Percentiles rank a stretch among this genome's conserved stretches.
These are phyloP conservation scores for Amphichorda felina DNA, from an alignment of 2,329 filamentous ascomycete species.

Conservation along the genomic window DNA sequence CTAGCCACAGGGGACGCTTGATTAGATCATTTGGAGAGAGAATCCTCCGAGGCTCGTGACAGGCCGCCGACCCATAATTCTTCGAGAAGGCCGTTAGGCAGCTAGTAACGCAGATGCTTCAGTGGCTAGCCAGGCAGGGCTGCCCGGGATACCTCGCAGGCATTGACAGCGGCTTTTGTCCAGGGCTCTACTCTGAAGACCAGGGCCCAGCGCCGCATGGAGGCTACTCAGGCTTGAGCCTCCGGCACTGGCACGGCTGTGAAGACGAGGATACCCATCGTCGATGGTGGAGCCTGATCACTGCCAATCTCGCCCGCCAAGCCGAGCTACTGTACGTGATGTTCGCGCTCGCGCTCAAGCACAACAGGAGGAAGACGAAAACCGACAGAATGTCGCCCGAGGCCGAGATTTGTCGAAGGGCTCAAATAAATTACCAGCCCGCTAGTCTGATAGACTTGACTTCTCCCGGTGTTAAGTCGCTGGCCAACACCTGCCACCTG, in stretches of 20 bases:
- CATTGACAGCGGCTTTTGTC: too few species aligned
- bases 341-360: neutral
- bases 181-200: too few species aligned
- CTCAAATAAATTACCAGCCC: too few species aligned
- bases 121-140: neutral
- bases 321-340: neutral
- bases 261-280: neutral
- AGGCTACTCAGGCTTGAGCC: too few species aligned
- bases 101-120: neutral
- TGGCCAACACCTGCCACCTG: too few species aligned
- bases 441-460: too few species aligned
- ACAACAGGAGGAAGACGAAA: too few species aligned
- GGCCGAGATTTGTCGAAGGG: too few species aligned
- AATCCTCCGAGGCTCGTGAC: constrained; percentile 31
- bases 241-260: too few species aligned
- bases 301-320: neutral
- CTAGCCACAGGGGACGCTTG: constrained; percentile 2
- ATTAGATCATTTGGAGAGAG: constrained; percentile 12
- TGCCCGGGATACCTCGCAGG: neutral
- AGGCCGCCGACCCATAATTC: constrained; percentile 21
- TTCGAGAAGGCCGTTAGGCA: constrained; percentile 28
- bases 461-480: too few species aligned
- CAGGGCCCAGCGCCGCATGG: too few species aligned
- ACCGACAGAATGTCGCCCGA: too few species aligned
- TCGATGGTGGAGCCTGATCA: neutral